These are phyloP conservation scores for Kodamaea laetipori DNA, from an alignment of 805 yeast genomes.

Conservation along the genomic window DNA sequence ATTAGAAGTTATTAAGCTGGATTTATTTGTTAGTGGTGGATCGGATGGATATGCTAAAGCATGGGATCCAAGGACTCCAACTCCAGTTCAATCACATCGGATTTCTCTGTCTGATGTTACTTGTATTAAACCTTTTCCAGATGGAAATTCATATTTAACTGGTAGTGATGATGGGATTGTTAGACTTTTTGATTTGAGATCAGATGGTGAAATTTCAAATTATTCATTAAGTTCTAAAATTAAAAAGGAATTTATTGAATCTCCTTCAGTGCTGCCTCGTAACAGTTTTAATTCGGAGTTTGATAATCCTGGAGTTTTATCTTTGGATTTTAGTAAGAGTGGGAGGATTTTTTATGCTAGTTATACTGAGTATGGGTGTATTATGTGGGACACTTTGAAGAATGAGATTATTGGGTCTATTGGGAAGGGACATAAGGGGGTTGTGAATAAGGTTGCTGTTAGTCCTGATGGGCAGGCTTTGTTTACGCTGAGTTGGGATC, in stretches of 20 bases:
- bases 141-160: conserved; percentile 66
- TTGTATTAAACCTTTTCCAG: conserved; percentile 60
- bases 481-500: conserved; percentile 81
- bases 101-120: conserved; percentile 68
- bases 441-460: conserved; percentile 62
- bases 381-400: conserved; percentile 75
- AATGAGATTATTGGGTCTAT: conserved; percentile 65
- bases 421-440: conserved; percentile 59
- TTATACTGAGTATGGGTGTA: conserved; percentile 73
- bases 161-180: conserved; percentile 81
- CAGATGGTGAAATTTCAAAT: conserved; percentile 65
- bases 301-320: conserved; percentile 68
- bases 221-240: conserved; percentile 38
- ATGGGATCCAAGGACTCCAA: conserved; percentile 31
- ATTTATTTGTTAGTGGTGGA: conserved; percentile 59
- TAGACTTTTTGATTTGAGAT: conserved; percentile 71
- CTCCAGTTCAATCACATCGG: conserved; percentile 51
- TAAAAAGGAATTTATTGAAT: too few species aligned
- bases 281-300: conserved; percentile 29
- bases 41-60: conserved; percentile 64
- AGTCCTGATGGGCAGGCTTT: conserved; percentile 77
- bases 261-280: conserved; percentile 2
- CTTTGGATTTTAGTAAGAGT: conserved; percentile 70
- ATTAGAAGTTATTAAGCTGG: conserved; percentile 21
- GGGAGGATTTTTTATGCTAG: conserved; percentile 77